Evolutionary conservation across 305 asterid species (phyloP), one percentile per base, ranked within the genome.

Genomic region (Solanum chacoense): DNA sequence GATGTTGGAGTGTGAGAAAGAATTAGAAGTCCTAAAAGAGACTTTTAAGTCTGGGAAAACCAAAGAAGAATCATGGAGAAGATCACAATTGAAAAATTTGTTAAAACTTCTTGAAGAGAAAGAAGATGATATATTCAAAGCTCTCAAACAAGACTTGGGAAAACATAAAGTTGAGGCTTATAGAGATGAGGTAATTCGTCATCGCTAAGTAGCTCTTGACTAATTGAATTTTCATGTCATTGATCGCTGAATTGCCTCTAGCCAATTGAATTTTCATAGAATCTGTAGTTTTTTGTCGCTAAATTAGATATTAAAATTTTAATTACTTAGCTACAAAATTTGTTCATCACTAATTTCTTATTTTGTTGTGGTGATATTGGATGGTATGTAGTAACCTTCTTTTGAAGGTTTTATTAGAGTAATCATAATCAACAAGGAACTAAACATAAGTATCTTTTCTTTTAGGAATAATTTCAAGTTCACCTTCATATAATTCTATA

Each of bases 21-120:
- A 26, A 38, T 72, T 93, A 87, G 89, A 76, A 55, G 94, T 90
- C 87, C 28, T 95, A 90, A 93, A 94, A 77, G 88, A 91, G 28
- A 90, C 96, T 22, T 94, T 85, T 84, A 91, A 81, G 77, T 91
- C 94, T 42, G 98, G 98, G 13, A 94, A 89, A 88, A 96, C 99
- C 3, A 95, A 87, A 85, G 95, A 91, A 85, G 94, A 90, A 85
- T 91, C 96, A 6, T 96, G 99, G 99, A 91, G 99, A 83, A 93
- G 90, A 63, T 55, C 93, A 2, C 98, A 96, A 72, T 92, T 95
- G 1, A 88, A 92, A 55, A 94, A 40, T 9, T 76, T 96, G 86
- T 92, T 91, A 0, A 42, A 73, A 81, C 86, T 96, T 26, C 92
- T 94, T 29, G 63, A 84, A 76, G 93, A 96, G 42, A 91, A 91